Base-by-base conservation (phyloP, 768 basidiomycete species). In the Solioccasus polychromus region DNA sequence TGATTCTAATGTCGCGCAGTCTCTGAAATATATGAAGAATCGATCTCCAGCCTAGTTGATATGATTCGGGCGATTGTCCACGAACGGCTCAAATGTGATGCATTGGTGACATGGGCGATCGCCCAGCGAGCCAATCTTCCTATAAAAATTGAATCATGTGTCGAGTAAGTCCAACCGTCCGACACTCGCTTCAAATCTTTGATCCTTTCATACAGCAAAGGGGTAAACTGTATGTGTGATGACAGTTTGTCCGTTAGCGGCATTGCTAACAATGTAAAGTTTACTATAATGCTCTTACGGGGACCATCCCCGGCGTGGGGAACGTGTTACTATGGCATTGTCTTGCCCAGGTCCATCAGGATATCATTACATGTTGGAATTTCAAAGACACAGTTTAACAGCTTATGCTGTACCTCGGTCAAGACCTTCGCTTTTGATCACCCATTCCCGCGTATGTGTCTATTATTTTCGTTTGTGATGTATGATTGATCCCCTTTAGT, bases 281-380 rank as follows among this genome's bases (percentile, higher is more conserved):
- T 15, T 45, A 40, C 29, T 41, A 45, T 17, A 22, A 7, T 36
- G 43, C 48, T n/a, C 32, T 45, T 18, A 3, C 43, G 7, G 48
- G 39, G 20, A 25, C 28, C n/a, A 11, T 32, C 26, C 44, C 48
- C 17, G 44, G 34, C 12, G 39, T 30, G 17, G 39, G 39, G 20
- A 22, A 28, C 7, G 26, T 29, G 32, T 30, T 45, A 22, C 17
- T 49, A 18, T 40, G 37, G 38, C 14, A 39, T n/a, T 49, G 48
- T 31, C 42, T 49, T 5, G 20, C 43, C 1, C 42, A 35, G 32
- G 43, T 49, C 14, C 48, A 49, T 23, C 32, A 25, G 22, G 48
- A 49, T 35, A 45, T 49, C 3, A 18, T 49, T 6, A 40, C 43
- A 12, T 49, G 48, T 20, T 49, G 48, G 48, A 39, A 45, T 18